Base-by-base conservation (phyloP, 73 alveolate species). In the Effrenium voratum region DNA sequence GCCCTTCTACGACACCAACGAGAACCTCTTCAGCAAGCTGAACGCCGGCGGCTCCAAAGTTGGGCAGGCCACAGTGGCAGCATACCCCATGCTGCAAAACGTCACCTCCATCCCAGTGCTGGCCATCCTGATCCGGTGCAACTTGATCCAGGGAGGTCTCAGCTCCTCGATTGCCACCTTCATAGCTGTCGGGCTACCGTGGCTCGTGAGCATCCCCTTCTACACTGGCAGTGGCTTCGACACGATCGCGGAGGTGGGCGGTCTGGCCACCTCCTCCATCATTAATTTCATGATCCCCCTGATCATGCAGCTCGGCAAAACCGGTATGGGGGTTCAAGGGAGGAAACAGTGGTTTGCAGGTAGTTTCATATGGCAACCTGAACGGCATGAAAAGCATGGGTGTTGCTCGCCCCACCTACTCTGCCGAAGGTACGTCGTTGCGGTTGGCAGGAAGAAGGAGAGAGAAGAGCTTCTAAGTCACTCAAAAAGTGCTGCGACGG, bases 41-140 rank as follows among this genome's bases (percentile, higher is more conserved):
- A 73, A 86, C 24, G 97, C 88, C 44, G 80, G 91, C 30, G 98
- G 98, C 46, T 92, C 98, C 40, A 38, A 68, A 32, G 10, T 92
- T 63, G 98, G 98, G 2, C 98, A 92, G 26, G 91, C 91, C 49
- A 92, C 98, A 1, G 98, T 92, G 79, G 91, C 91, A 0, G 98
- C 98, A 1, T 92, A 92, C 66, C 98, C 98, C 46, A 92, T 92
- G 98, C 92, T 92, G 92, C 98, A 92, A 49, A 92, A 92, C 16
- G 90, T 92, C 68, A 92, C 98, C 36, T 92, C 98, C 38, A 92
- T 92, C 28, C 98, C 98, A 40, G 98, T 92, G 28, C 41, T 92
- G 92, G 90, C 98, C 98, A 92, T 92, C 49, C 98, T 92, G 63
- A 92, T 92, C n/a, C 91, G 98, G 34, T 72, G 91, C 98, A 92